Base-by-base conservation (phyloP, 495 filamentous ascomycete species). In the Hypoxylon trugodes region DNA sequence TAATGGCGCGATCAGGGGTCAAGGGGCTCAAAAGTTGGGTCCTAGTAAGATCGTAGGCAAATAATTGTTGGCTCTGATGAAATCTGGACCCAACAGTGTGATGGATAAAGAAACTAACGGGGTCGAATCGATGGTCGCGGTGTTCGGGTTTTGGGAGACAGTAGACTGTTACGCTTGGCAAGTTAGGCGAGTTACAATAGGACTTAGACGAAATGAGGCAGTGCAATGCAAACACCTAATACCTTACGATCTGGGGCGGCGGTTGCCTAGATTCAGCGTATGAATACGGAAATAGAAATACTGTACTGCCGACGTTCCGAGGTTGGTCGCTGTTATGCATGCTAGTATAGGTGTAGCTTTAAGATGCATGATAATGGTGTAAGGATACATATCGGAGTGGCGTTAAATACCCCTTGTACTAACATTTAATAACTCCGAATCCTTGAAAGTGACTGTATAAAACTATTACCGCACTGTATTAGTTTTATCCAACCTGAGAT, bases 281-380 rank as follows among this genome's bases (percentile, higher is more conserved):
- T 22, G 15, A 13, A 38, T 16, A 40, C 49, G 41, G 53, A 30
- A 32, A 5, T 40, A 28, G 15, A 0, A 13, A 35, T 15, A 65
- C 48, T 59, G 33, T 65, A 41, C 19, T 49, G 53, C 61, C 61
- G 61, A 53, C 54, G 7, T 42, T 59, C 54, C 61, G 61, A 54
- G 25, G 55, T 42, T 54, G 25, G 0, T 10, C n/a, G 33, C 7
- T 49, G 26, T 59, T 33, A 41, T 19, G 0, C 9, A 25, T 3
- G 30, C 1, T 46, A 18, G 12, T n/a, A n/a, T n/a, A n/a, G 7
- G 26, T 33, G 22, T 45, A 45, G 21, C 26, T 45, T 24, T 45
- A 6, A 26, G 3, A 6, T 16, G 3, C 4, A 2, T 21, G 0
- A 16, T 6, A 22, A 42, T 2, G 6, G 33, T 0, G 16, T 40